Percentiles rank a stretch among this genome's conserved stretches.
These are phyloP conservation scores for Suhomyces yuchorum DNA, from an alignment of 1,139 yeast genomes.

Conservation along the genomic window DNA sequence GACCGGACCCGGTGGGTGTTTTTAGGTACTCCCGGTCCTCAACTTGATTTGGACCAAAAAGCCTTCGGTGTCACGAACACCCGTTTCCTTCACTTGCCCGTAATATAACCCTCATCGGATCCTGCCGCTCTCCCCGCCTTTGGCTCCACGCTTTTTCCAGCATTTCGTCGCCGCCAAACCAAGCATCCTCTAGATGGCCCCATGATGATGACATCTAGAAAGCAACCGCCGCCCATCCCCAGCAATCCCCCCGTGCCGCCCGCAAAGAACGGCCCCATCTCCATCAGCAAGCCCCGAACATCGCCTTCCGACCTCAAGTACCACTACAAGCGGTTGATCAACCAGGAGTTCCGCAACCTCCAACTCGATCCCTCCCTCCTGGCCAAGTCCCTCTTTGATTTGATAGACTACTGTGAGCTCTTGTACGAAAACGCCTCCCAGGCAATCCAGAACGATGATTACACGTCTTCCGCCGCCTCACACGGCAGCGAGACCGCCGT, in stretches of 20 bases:
- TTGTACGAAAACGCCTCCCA: constrained; percentile 38
- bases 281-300: background rate
- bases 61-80: background rate
- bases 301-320: constrained; percentile 5
- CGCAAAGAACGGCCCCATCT: background rate
- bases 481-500: constrained; percentile 6
- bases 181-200: background rate
- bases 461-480: background rate
- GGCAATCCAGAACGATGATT: constrained; percentile 7
- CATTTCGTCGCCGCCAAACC: background rate
- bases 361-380: constrained; percentile 37
- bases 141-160: background rate
- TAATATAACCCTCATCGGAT: background rate
- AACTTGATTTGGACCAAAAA: background rate
- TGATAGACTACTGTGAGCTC: constrained; percentile 45
- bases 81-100: background rate
- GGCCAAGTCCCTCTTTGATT: constrained; percentile 43
- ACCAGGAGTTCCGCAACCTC: constrained; percentile 40
- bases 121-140: background rate
- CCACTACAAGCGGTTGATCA: constrained; percentile 33
- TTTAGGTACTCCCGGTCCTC: background rate
- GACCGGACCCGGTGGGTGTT: too few species aligned
- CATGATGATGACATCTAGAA: constrained; percentile 9
- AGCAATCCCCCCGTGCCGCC: background rate
- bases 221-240: constrained; percentile 13